These are phyloP conservation scores for Lactarius pseudohatsudake DNA, from an alignment of 768 basidiomycete species.

Conservation along the genomic window DNA sequence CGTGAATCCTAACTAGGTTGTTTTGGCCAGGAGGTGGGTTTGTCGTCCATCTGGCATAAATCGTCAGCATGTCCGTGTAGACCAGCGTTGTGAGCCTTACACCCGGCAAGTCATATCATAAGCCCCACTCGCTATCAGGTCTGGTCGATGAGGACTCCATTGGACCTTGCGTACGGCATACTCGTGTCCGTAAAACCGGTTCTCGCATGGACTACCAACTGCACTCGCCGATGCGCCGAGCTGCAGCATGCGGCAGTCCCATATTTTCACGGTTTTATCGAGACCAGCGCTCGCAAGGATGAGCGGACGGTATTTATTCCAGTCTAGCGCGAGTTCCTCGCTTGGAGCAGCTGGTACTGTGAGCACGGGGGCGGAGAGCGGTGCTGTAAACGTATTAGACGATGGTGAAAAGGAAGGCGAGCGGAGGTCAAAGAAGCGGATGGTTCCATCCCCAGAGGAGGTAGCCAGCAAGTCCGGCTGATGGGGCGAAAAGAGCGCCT, in stretches of 20 bases:
- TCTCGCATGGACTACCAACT: slow-evolving; percentile 73
- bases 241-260: slow-evolving; percentile 88
- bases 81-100: slow-evolving; percentile 46
- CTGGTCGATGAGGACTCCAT: slow-evolving; percentile 80
- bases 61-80: background rate
- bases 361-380: slow-evolving; percentile 67
- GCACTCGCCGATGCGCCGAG: slow-evolving; percentile 42
- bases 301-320: slow-evolving; percentile 89
- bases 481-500: slow-evolving; percentile 91
- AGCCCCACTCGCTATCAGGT: slow-evolving; percentile 68
- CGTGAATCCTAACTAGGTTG: slow-evolving; percentile 69
- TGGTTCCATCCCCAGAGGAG: slow-evolving; percentile 83
- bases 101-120: slow-evolving; percentile 97
- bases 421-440: slow-evolving; percentile 81
- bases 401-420: slow-evolving; percentile 54
- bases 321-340: slow-evolving; percentile 82
- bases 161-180: slow-evolving; percentile 88
- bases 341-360: slow-evolving; percentile 76
- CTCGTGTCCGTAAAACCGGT: slow-evolving; percentile 77
- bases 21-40: slow-evolving; percentile 49
- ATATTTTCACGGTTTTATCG: slow-evolving; percentile 72
- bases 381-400: slow-evolving; percentile 60
- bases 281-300: slow-evolving; percentile 77
- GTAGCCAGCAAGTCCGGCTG: slow-evolving; percentile 78
- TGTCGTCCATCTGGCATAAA: slow-evolving; percentile 63